Evolutionary conservation across 331 rosid genomes (phyloP).

Genomic region (Cucumis variabilis): DNA sequence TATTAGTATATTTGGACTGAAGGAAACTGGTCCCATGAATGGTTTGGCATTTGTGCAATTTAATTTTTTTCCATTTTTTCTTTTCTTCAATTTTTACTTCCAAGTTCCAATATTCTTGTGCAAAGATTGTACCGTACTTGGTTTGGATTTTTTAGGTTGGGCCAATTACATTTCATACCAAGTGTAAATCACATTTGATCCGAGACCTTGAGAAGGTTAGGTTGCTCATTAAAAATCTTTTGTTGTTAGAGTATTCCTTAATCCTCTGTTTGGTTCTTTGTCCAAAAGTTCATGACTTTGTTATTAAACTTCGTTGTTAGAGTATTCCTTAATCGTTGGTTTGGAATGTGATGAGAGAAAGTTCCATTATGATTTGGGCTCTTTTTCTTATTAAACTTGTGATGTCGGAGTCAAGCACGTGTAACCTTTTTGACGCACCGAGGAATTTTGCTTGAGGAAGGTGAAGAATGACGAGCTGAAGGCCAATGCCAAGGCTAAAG

Average conservation of each 20-base stretch:
- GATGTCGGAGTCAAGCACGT: too few species aligned
- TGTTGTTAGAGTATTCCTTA: neutral
- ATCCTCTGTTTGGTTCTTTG: too few species aligned
- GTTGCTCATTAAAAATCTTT: conserved; percentile 35
- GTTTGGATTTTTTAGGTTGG: conserved; percentile 65
- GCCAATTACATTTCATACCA: conserved; percentile 79
- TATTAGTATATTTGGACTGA: neutral
- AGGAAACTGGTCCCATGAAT: neutral
- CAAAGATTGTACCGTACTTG: neutral
- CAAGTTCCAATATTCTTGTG: neutral
- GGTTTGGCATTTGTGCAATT: neutral
- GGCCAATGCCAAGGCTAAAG: too few species aligned
- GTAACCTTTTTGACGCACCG: too few species aligned
- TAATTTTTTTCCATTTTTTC: neutral
- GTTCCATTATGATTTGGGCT: too few species aligned
- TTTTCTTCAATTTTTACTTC: neutral
- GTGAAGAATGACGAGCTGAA: too few species aligned
- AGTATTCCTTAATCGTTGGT: too few species aligned
- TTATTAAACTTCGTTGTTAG: too few species aligned
- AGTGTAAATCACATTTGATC: conserved; percentile 85
- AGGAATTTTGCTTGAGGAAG: too few species aligned
- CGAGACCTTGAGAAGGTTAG: conserved; percentile 90
- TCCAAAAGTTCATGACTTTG: too few species aligned
- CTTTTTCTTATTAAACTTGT: too few species aligned
- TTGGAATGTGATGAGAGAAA: too few species aligned